Evolutionary conservation across 495 filamentous ascomycete species (phyloP).

Genomic region (Parachaetomium inaequale): DNA sequence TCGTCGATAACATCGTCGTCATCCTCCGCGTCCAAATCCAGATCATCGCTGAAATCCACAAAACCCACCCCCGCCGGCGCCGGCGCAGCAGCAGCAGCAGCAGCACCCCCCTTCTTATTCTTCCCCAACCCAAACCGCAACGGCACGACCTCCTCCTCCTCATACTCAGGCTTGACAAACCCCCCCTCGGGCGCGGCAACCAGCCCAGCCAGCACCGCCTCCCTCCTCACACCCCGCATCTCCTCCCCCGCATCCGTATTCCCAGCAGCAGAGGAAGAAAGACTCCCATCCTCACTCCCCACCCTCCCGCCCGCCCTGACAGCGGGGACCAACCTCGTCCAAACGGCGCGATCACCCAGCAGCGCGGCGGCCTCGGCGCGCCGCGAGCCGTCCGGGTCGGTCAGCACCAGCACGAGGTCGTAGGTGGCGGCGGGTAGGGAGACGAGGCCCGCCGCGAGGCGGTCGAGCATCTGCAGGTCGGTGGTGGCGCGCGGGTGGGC

Average conservation of each 20-base stretch:
- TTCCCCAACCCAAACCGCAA: slow-evolving; percentile 66
- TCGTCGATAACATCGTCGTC: slow-evolving; percentile 85
- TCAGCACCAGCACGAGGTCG: slow-evolving; percentile 79
- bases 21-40: slow-evolving; percentile 53
- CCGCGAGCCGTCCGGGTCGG: slow-evolving; percentile 62
- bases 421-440: slow-evolving; percentile 73
- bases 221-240: slow-evolving; percentile 49
- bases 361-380: slow-evolving; percentile 54
- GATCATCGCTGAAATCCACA: slow-evolving; percentile 65
- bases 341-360: slow-evolving; percentile 64
- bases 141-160: slow-evolving; percentile 62
- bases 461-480: slow-evolving; percentile 98
- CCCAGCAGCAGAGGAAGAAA: slow-evolving; percentile 21
- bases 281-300: slow-evolving; percentile 62
- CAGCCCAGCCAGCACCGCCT: slow-evolving; percentile 81
- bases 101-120: slow-evolving; percentile 42
- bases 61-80: slow-evolving; percentile 62
- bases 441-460: slow-evolving; percentile 78
- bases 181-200: slow-evolving; percentile 51
- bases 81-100: slow-evolving; percentile 18
- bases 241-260: slow-evolving; percentile 27
- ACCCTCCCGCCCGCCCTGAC: slow-evolving; percentile 70
- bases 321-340: slow-evolving; percentile 60
- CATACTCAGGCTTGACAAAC: slow-evolving; percentile 71
- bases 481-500: slow-evolving; percentile 67